Base-by-base conservation (phyloP, 768 basidiomycete genomes). In the Podaxis rugospora region DNA sequence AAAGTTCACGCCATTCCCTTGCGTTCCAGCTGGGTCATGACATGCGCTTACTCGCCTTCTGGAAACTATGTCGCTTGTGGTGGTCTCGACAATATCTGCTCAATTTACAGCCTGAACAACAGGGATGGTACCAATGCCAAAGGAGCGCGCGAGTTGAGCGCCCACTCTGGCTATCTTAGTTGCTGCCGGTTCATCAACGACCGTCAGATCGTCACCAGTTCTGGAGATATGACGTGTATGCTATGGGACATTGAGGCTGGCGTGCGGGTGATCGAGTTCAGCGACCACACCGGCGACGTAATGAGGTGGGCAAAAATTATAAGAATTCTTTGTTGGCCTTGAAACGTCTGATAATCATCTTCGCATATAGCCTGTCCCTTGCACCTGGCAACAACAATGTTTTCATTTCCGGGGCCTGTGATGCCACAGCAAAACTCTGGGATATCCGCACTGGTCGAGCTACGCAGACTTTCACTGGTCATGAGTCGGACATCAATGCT, bases 211-310 rank as follows among this genome's bases (percentile, higher is more conserved):
- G 90, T 99, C 64, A 99, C 96, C 37, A 89, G 87, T 68, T 98
- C 95, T 36, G 96, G 96, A 57, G 96, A 99, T 73, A 99, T 99
- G 96, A 97, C 96, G 35, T 99, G 96, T 74, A 98, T 99, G 95
- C 83, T 98, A 28, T 99, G 97, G 96, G 96, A 99, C 75, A 93
- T 99, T 62, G 96, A 99, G 75, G 93, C 94, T 25, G 97, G 96
- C 65, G 94, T 96, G 1, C 81, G 96, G 64, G 91, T 95, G n/a
- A 91, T 96, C 67, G 97, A 98, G 77, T 99, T 99, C 75, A 97
- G 92, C 70, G 96, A 99, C 75, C 96, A 99, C 72, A 98, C 97
- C 14, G 96, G 97, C 46, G 96, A 99, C 78, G 96, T 99, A 62
- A 99, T 99, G 96, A 98, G 95, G 96, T 96, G 69, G 67, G 6